These are phyloP conservation scores for Paecilomyces fulvus DNA, from an alignment of 2,329 filamentous ascomycete species.

Conservation along the genomic window DNA sequence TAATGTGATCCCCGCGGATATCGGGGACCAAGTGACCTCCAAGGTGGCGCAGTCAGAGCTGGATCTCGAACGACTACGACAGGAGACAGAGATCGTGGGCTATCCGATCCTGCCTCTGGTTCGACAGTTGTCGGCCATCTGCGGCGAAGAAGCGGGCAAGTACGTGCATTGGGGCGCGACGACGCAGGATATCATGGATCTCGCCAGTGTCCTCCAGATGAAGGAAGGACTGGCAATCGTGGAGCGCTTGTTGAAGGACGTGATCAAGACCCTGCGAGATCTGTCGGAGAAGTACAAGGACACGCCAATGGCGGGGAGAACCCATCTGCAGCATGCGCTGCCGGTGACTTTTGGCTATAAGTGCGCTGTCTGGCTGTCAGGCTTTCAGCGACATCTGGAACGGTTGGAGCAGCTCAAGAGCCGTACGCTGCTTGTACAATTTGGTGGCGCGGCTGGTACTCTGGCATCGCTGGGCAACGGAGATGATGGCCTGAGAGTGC, in stretches of 20 bases:
- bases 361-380: conserved; percentile 47
- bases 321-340: conserved; percentile 50
- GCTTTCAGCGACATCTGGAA: conserved; percentile 41
- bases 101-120: conserved; percentile 48
- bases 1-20: conserved; percentile 38
- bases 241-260: conserved; percentile 34
- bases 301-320: conserved; percentile 50
- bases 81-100: conserved; percentile 45
- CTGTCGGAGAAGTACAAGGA: conserved; percentile 42
- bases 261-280: conserved; percentile 35
- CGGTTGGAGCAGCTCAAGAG: conserved; percentile 40
- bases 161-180: conserved; percentile 54
- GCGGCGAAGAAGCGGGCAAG: conserved; percentile 25
- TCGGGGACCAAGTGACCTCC: conserved; percentile 29
- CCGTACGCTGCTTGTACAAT: conserved; percentile 45
- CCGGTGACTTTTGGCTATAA: conserved; percentile 53
- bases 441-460: conserved; percentile 49
- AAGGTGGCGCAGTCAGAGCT: conserved; percentile 24
- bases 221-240: conserved; percentile 43
- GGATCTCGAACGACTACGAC: conserved; percentile 36
- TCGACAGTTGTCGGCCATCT: conserved; percentile 37
- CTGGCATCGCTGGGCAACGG: conserved; percentile 44
- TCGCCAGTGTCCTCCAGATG: conserved; percentile 47
- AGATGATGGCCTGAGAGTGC: conserved; percentile 41
- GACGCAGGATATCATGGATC: conserved; percentile 53